phyloP scores from a whole-genome alignment of 768 basidiomycete species.

The Russula ochroleuca region DNA sequence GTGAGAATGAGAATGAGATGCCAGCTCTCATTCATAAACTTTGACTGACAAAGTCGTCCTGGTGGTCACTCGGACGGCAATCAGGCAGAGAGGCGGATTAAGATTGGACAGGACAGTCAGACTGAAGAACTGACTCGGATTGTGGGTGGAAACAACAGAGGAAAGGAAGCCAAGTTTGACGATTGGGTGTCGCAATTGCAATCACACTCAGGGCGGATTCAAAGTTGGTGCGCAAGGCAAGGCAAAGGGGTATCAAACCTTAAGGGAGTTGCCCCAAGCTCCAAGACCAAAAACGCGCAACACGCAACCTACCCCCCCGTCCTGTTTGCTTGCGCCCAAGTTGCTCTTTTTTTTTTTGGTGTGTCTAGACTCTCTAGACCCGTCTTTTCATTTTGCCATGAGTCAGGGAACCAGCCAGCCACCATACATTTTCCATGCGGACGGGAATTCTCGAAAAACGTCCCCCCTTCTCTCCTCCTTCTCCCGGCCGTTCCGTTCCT shows the following conservation, averaged over 20 bases:
- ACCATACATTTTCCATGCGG: slow-evolving; percentile 22
- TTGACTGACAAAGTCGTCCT: too few relatives aligned
- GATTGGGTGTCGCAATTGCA: too few relatives aligned
- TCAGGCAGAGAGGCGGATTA: too few relatives aligned
- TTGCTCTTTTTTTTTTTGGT: not conserved
- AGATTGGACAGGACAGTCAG: too few relatives aligned
- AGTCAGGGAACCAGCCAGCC: slow-evolving; percentile 19
- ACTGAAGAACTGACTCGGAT: too few relatives aligned
- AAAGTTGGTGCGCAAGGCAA: not conserved
- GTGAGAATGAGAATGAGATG: not conserved
- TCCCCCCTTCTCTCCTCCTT: not conserved
- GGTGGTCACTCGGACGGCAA: too few relatives aligned
- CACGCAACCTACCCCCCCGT: not conserved
- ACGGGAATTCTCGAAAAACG: slow-evolving; percentile 8
- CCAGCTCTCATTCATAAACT: too few relatives aligned
- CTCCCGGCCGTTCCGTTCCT: slow-evolving; percentile 2
- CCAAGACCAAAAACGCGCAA: not conserved
- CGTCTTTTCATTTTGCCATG: slow-evolving; percentile 3
- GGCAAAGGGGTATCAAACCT: slow-evolving; percentile 17
- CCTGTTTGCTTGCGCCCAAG: slow-evolving; percentile 13
- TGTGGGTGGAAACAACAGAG: too few relatives aligned
- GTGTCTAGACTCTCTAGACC: slow-evolving; percentile 10
- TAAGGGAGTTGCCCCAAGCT: not conserved
- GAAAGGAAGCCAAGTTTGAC: too few relatives aligned
- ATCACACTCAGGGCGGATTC: slow-evolving; percentile 1